Conservation (phyloP, 805 yeast species). For the Spathaspora arborariae region DNA sequence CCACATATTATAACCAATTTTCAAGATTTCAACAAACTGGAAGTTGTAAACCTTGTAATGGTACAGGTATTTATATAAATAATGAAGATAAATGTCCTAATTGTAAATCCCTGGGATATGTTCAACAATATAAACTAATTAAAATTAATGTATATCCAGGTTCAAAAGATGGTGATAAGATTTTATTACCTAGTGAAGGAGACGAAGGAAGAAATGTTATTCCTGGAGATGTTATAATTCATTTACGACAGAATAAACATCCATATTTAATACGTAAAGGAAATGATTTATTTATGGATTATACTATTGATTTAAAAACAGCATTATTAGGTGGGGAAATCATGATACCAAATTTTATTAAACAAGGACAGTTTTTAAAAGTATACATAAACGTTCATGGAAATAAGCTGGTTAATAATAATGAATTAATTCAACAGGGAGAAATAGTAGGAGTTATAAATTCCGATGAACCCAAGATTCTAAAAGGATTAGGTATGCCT, state of each 20-base stretch:
- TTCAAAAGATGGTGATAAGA: constrained; percentile 45
- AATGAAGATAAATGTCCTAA: constrained; percentile 19
- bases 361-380: constrained; percentile 27
- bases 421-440: constrained; percentile 27
- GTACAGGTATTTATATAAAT: constrained; percentile 26
- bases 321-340: constrained; percentile 58
- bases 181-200: constrained; percentile 55
- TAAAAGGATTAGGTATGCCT: constrained; percentile 64
- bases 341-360: constrained; percentile 26
- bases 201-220: constrained; percentile 57
- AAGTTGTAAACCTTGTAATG: constrained; percentile 31
- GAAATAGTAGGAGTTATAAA: constrained; percentile 51
- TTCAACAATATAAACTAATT: constrained; percentile 47
- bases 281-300: constrained; percentile 42
- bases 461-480: constrained; percentile 45
- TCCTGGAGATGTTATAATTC: constrained; percentile 68
- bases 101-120: constrained; percentile 39
- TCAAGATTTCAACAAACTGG: constrained; percentile 37
- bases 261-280: constrained; percentile 38
- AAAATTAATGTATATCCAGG: constrained; percentile 57
- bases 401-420: constrained; percentile 10
- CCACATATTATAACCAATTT: constrained; percentile 39
- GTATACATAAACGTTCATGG: constrained; percentile 37
- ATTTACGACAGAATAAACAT: constrained; percentile 41
- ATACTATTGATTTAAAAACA: constrained; percentile 47